Evolutionary conservation across 1,284 basidiomycete species (phyloP).

Genomic region (Xerocomus cyaneibrunnescens): DNA sequence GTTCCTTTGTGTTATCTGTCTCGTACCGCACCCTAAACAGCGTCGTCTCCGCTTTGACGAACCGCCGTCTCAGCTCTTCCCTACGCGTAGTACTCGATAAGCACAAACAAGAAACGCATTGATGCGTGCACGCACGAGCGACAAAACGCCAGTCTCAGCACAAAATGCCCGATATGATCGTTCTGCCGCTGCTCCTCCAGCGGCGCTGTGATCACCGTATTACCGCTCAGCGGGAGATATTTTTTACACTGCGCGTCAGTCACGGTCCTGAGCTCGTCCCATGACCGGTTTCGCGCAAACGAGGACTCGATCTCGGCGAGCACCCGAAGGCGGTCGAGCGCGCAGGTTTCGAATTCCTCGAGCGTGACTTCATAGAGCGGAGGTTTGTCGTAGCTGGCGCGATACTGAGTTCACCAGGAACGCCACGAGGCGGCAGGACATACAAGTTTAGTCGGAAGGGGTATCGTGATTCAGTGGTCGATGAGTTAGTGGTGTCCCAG

Average conservation of each 20-base stretch:
- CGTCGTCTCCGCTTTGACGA: slow-evolving; percentile 86
- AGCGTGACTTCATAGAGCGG: slow-evolving; percentile 90
- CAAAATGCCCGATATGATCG: slow-evolving; percentile 95
- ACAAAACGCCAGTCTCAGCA: slow-evolving; percentile 93
- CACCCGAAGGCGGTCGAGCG: slow-evolving; percentile 86
- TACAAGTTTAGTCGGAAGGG: slow-evolving; percentile 83
- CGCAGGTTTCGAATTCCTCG: slow-evolving; percentile 94
- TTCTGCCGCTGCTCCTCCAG: slow-evolving; percentile 70
- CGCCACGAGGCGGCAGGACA: slow-evolving; percentile 30
- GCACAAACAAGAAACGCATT: not conserved
- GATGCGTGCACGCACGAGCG: slow-evolving; percentile 85
- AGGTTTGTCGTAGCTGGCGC: slow-evolving; percentile 77
- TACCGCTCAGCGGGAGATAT: slow-evolving; percentile 71
- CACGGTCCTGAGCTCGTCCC: slow-evolving; percentile 71
- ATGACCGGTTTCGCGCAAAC: slow-evolving; percentile 78
- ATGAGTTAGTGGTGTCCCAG: not conserved
- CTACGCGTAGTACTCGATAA: slow-evolving; percentile 40
- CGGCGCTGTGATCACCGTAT: slow-evolving; percentile 50
- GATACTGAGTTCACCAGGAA: slow-evolving; percentile 5
- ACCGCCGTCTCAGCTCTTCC: slow-evolving; percentile 88
- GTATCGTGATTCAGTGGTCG: slow-evolving; percentile 39
- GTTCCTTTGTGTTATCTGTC: slow-evolving; percentile 60
- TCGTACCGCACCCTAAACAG: slow-evolving; percentile 89
- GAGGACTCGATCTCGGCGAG: slow-evolving; percentile 96
- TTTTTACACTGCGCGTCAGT: slow-evolving; percentile 63